Conservation (phyloP, 345 rosid genomes). For the Euclidium syriacum region DNA sequence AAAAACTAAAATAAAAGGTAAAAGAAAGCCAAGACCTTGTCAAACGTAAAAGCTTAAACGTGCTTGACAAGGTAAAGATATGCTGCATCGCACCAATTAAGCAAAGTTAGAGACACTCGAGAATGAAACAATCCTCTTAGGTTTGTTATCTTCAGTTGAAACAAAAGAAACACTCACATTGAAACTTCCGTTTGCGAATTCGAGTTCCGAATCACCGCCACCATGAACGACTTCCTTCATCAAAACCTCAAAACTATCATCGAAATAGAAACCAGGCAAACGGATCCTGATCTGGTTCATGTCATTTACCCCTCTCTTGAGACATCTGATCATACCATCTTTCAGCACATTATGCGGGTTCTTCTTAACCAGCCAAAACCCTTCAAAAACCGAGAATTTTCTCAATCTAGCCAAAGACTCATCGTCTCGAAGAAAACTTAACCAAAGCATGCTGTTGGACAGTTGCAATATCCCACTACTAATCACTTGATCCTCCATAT, state of each 20-base stretch:
- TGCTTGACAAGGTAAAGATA: background rate
- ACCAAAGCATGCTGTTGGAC: too few relatives aligned
- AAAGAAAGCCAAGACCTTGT: background rate
- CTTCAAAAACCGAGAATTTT: background rate
- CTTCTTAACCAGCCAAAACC: slow-evolving; percentile 1
- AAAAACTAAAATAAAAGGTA: too few relatives aligned
- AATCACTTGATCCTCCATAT: background rate
- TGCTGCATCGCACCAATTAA: background rate
- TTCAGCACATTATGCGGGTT: background rate
- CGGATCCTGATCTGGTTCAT: background rate
- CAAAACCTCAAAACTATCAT: background rate
- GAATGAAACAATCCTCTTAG: too few relatives aligned
- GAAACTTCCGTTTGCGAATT: background rate
- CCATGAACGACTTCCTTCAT: background rate
- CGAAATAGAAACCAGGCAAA: too few relatives aligned
- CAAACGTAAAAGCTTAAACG: background rate
- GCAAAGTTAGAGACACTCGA: too few relatives aligned
- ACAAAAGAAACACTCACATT: background rate
- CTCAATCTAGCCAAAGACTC: too few relatives aligned
- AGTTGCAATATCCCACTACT: too few relatives aligned
- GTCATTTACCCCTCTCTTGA: background rate
- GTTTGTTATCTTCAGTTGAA: too few relatives aligned
- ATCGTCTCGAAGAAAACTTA: too few relatives aligned
- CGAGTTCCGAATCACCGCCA: background rate
- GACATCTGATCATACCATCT: slow-evolving; percentile 8